Conservation (phyloP, 2,329 filamentous ascomycete genomes). For the Neurospora crassa region DNA sequence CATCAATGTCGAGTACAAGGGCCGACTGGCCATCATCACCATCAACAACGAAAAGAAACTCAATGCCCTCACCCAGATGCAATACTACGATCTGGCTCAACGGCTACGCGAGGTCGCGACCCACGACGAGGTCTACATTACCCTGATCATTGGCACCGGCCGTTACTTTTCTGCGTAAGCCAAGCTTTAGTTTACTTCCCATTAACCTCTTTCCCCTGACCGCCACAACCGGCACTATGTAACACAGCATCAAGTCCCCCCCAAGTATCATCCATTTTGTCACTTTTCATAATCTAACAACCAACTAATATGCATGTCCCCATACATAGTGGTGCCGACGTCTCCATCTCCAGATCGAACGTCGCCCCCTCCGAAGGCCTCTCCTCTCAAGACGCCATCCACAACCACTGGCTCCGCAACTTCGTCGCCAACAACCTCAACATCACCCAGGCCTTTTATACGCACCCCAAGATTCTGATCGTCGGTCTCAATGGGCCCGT, state of each 20-base stretch:
- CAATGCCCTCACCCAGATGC: slow-evolving; percentile 62
- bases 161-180: slow-evolving; percentile 78
- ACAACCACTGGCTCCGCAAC: slow-evolving; percentile 50
- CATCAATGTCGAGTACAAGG: slow-evolving; percentile 50
- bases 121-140: slow-evolving; percentile 74
- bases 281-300: not conserved
- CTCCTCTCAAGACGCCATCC: slow-evolving; percentile 23
- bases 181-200: not conserved
- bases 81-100: slow-evolving; percentile 70
- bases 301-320: not conserved
- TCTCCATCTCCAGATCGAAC: slow-evolving; percentile 40
- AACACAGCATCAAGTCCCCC: not conserved
- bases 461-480: slow-evolving; percentile 87
- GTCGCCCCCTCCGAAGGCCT: slow-evolving; percentile 23
- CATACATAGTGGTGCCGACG: slow-evolving; percentile 59
- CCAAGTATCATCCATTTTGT: not conserved
- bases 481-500: slow-evolving; percentile 87
- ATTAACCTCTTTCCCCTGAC: not conserved
- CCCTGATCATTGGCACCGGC: slow-evolving; percentile 76
- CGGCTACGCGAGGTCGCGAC: slow-evolving; percentile 68
- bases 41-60: slow-evolving; percentile 81
- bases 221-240: not conserved
- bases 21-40: slow-evolving; percentile 72
- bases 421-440: slow-evolving; percentile 86
- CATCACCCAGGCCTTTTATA: slow-evolving; percentile 82